Evolutionary conservation across 1,284 basidiomycete species (phyloP), one percentile per base, ranked within the genome.

Genomic region (Termitomyces sp.): DNA sequence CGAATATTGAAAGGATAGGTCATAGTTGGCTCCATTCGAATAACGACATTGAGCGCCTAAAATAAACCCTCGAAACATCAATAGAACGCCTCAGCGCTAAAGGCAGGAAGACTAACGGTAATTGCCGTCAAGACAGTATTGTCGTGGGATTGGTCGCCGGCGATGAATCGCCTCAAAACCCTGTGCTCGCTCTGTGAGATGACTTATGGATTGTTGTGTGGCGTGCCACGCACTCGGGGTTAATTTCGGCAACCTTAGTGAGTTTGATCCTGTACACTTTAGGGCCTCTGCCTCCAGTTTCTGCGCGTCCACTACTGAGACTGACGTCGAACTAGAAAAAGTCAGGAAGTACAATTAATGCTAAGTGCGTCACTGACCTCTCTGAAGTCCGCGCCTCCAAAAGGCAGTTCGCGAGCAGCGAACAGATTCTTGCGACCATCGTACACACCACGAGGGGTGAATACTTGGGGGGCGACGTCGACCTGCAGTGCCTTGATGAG

Each of bases 391-490:
- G 57, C 64, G 0, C 73, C 72, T 7, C 76, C 80, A 50, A 89
- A 82, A 0, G 79, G 76, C 7, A 89, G 70, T 52, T 76, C 71
- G 40, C 73, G 70, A 3, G 77, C 69, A 10, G 82, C 70, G 62
- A 88, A 90, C 56, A 91, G 64, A 57, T 90, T 91, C 66, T 90
- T 91, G 16, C 86, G 72, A 0, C 88, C 88, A 55, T 91, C 88
- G 55, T 90, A 90, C 1, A 79, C 86, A 9, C 77, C 81, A 5
- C 73, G 77, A 2, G 82, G 83, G 1, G 76, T 84, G 60, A 88
- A 89, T 14, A 87, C 69, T 11, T 77, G 66, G 0, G 83, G 81
- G 0, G 80, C 79, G 5, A 77, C 70, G 0, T 67, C 62, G 11
- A 69, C 73, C 63, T 90, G 88, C 5, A 90, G 65, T 9, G 71